Conservation (phyloP, 768 basidiomycete genomes). For the Pleurotus platypus region DNA sequence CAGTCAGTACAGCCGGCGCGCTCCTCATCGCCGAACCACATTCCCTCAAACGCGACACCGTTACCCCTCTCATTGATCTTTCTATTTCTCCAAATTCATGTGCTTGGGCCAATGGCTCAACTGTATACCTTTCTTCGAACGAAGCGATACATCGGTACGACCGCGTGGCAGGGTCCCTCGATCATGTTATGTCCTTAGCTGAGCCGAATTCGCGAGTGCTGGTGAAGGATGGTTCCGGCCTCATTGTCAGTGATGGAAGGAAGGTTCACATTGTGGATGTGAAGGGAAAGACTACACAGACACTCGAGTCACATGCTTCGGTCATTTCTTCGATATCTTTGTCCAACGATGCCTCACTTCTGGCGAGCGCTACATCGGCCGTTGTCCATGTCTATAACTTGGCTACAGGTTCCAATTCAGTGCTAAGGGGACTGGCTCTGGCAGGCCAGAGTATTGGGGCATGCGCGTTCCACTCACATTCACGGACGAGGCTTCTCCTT, state of each 20-base stretch:
- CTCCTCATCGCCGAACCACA: conserved; percentile 45
- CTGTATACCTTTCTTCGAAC: conserved; percentile 50
- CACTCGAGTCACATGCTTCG: conserved; percentile 49
- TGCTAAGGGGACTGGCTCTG: conserved; percentile 50
- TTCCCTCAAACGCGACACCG: conserved; percentile 41
- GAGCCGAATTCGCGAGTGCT: conserved; percentile 29
- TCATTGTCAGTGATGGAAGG: conserved; percentile 46
- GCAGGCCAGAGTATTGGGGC: conserved; percentile 34
- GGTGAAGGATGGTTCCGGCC: conserved; percentile 26
- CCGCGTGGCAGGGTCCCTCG: conserved; percentile 37
- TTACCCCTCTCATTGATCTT: conserved; percentile 31
- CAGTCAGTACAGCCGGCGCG: conserved; percentile 44
- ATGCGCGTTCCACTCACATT: conserved; percentile 62
- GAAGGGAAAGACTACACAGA: conserved; percentile 38
- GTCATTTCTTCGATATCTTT: conserved; percentile 52
- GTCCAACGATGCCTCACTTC: conserved; percentile 52
- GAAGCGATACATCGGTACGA: conserved; percentile 52
- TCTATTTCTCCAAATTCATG: conserved; percentile 31
- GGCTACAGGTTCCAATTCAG: conserved; percentile 45
- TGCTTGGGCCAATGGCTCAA: conserved; percentile 55
- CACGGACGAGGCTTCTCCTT: conserved; percentile 57
- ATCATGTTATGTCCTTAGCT: conserved; percentile 34
- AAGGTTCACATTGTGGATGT: conserved; percentile 49
- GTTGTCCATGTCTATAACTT: conserved; percentile 62
- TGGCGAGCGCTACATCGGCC: conserved; percentile 51